Base-by-base conservation (phyloP, 2,329 filamentous ascomycete species). In the Fusarium praegraminearum region DNA sequence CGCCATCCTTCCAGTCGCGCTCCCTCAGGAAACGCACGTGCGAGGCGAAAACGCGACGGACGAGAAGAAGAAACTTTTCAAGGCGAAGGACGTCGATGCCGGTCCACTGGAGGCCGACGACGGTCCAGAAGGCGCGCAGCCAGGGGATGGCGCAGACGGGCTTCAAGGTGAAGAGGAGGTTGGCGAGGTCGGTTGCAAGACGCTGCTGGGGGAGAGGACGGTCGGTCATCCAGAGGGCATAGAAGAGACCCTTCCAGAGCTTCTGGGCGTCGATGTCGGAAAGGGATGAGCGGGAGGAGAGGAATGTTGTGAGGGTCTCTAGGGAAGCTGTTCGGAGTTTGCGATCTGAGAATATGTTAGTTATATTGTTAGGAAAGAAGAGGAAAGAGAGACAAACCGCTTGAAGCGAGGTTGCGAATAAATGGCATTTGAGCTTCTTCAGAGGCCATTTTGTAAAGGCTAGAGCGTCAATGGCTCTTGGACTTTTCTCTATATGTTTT, bases 231-330 rank as follows among this genome's bases (percentile, higher is more conserved):
- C 93, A 98, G 76, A 96, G 88, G 76, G 91, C 91, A 85, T 94
- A 98, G 84, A 96, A 98, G 22, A 98, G 87, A 7, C 94, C 95
- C 78, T 97, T 97, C 93, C 94, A 97, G 70, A 98, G 87, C 83
- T 97, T 97, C 65, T 95, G 84, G 51, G 93, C 84, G 70, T 97
- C 94, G 71, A 91, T 79, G 41, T 87, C 83, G 20, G 87, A 82
- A 65, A 98, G 87, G 56, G 80, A 75, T 38, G 83, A 78, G 41
- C 87, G 86, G 65, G 87, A 85, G 66, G 88, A 86, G 78, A 98
- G 90, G 84, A 93, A 98, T 51, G 89, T 86, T 71, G 90, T 89
- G 30, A 98, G 89, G 49, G 91, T 93, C 55, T 87, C 83, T 78
- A 98, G 87, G 57, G 94, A 92, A 68, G 91, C 86, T 77, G 91